Evolutionary conservation across 2,329 filamentous ascomycete species (phyloP), one percentile per base, ranked within the genome.

Genomic region (Neocatenulostroma microsporum): DNA sequence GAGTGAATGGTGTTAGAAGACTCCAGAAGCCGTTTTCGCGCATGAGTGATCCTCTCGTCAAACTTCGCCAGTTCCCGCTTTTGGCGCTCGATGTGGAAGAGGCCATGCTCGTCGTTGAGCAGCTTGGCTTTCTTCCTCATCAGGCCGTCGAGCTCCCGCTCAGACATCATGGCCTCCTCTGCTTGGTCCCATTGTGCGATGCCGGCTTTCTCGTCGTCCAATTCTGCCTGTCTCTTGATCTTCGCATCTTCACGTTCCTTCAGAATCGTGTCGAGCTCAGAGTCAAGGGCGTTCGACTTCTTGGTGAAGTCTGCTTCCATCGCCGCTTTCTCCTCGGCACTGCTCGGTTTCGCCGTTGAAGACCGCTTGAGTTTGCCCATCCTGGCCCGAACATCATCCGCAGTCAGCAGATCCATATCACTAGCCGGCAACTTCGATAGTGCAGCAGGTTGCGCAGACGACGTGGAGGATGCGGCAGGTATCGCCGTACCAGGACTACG

Each of bases 321-420:
- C 12, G 37, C 31, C 14, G 37, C 29, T 15, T 39, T 41, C 24
- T 41, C 35, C 9, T 29, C 30, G 7, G 28, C 8, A 9, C n/a
- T 39, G 17, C 19, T 13, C n/a, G 35, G 5, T 3, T 29, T 30
- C 21, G 20, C 18, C n/a, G 33, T 3, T n/a, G 3, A 3, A 4
- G 2, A 10, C 5, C 25, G 21, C 37, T 27, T 45, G 26, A 11
- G 35, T 34, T 57, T 56, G n/a, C 61, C 60, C 56, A 68, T 66
- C 12, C 57, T 55, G 20, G 65, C 62, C 18, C 65, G 59, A n/a
- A 68, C 57, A 15, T 62, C 54, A 10, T 54, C 55, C 4, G 64
- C 61, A 31, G 56, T 66, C 19, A 69, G 48, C 5, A 58, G 50
- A 31, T 69, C 64, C 13, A 67, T 47, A 36, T 67, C 62, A 27